These are phyloP conservation scores for Pleodorina starrii DNA, from an alignment of 139 green algal species.

Conservation along the genomic window DNA sequence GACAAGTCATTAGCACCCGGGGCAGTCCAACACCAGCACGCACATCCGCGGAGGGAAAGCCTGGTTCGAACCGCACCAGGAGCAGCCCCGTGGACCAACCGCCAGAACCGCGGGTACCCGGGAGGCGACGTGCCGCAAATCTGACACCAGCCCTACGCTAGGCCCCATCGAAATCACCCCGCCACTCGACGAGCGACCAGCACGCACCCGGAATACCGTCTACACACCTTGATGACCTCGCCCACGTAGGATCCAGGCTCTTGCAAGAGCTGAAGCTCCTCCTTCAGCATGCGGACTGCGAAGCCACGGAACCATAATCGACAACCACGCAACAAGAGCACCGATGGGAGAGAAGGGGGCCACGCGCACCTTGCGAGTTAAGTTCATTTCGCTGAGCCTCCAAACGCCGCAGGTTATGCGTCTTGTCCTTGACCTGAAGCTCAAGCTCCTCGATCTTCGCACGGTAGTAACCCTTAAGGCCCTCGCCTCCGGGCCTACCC, in stretches of 20 bases:
- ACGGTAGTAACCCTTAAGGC: conserved; percentile 68
- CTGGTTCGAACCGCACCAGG: too few relatives aligned
- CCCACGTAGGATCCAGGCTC: conserved; percentile 99
- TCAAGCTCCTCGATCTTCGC: conserved; percentile 97
- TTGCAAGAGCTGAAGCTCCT: conserved; percentile 98
- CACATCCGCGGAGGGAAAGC: too few relatives aligned
- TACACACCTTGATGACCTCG: conserved; percentile 97
- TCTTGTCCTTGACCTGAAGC: conserved; percentile 91
- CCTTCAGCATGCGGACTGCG: conserved; percentile 94
- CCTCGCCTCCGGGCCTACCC: conserved; percentile 53
- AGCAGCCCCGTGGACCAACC: too few relatives aligned
- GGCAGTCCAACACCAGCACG: too few relatives aligned
- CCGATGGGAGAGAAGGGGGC: too few relatives aligned
- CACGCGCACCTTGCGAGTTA: conserved; percentile 93
- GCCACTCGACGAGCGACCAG: too few relatives aligned
- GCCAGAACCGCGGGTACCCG: too few relatives aligned
- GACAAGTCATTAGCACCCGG: too few relatives aligned
- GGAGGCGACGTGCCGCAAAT: too few relatives aligned
- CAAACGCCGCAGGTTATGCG: conserved; percentile 94
- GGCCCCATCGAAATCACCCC: too few relatives aligned
- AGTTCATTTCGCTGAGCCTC: conserved; percentile 99
- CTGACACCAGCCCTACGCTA: too few relatives aligned
- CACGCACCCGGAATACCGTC: too few relatives aligned
- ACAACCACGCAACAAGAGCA: not conserved
- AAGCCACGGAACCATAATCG: not conserved